Evolutionary conservation across 169 alveolate genomes (phyloP), one percentile per base, ranked within the genome.

Genomic region (Plasmodium sp.): DNA sequence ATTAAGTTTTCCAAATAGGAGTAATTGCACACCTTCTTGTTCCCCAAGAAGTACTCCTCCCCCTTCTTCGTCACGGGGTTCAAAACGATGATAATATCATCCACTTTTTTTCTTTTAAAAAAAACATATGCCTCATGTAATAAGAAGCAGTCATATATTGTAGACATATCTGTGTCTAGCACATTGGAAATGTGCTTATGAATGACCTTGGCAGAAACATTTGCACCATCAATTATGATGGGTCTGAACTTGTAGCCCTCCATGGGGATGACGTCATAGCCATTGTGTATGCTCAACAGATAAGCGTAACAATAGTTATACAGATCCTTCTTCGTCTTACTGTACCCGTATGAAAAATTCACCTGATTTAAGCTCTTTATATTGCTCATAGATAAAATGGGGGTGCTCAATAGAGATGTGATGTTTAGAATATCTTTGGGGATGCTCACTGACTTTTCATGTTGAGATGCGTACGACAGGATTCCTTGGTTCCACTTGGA

Each of bases 181-280:
- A 43, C 33, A 84, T 74, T 45, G 7, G 33, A 36, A 7, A 51
- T 16, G 5, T 84, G 77, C 12, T 84, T 74, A 48, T 84, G 39
- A 6, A 88, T 88, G 36, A 88, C 39, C 33, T 80, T 77, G 7
- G 94, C 94, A 54, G 90, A 88, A 6, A 88, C 94, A 77, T 88
- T 88, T 79, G 94, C 94, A n/a, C 94, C 94, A 62, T 88, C 94
- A 14, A 88, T 88, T 31, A 88, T 67, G 31, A 88, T 80, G 18
- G 84, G 33, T 88, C 94, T 33, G 67, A 77, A 88, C n/a, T 88
- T 88, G 7, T 41, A 88, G 5, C 94, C 94, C 71, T 80, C 86
- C 39, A 88, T 41, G 7, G 94, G 94, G 14, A 77, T 45, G 39
- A 88, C 33, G 58, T 88, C 90, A 79, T 54, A 79, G 6, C 94